A percentile compares a stretch with the other conserved stretches of the same genome.
These are phyloP conservation scores for Tolypocladium sp. DNA, from an alignment of 2,329 filamentous ascomycete genomes.

Conservation along the genomic window DNA sequence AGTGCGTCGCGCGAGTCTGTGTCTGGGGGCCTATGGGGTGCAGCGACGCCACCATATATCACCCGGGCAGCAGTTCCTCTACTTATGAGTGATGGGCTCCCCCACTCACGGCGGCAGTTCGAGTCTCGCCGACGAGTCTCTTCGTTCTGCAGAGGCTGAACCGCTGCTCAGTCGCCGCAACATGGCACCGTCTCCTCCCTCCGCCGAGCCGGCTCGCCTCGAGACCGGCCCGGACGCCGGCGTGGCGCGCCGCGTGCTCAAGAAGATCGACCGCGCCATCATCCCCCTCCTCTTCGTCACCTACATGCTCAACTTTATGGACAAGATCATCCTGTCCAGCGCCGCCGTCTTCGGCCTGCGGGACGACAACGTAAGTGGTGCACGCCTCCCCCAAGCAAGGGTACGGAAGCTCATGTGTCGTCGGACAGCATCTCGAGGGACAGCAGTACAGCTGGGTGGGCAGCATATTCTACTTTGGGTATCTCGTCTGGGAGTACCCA, in stretches of 20 bases:
- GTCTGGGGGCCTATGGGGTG: background rate
- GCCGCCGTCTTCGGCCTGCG: constrained; percentile 46
- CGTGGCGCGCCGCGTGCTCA: constrained; percentile 30
- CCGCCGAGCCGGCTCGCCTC: background rate
- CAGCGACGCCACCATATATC: background rate
- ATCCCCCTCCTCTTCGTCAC: constrained; percentile 47
- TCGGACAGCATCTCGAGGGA: constrained; percentile 16
- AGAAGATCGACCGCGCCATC: constrained; percentile 45
- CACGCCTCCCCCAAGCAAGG: background rate
- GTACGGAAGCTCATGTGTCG: background rate
- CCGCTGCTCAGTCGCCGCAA: background rate
- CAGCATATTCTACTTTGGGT: constrained; percentile 31
- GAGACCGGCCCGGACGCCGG: constrained; percentile 7
- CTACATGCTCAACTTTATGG: constrained; percentile 52
- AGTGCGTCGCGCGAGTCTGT: background rate
- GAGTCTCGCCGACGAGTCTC: background rate
- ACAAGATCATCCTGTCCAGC: constrained; percentile 47
- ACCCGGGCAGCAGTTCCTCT: background rate
- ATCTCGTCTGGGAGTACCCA: constrained; percentile 41
- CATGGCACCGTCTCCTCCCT: background rate
- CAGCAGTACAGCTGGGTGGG: constrained; percentile 57
- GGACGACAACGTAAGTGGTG: constrained; percentile 28
- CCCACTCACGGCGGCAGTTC: background rate
- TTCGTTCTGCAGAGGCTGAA: background rate
- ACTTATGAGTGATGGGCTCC: background rate